These are phyloP conservation scores for Escallonia herrerae DNA, from an alignment of 129 eudicot species.

Conservation along the genomic window DNA sequence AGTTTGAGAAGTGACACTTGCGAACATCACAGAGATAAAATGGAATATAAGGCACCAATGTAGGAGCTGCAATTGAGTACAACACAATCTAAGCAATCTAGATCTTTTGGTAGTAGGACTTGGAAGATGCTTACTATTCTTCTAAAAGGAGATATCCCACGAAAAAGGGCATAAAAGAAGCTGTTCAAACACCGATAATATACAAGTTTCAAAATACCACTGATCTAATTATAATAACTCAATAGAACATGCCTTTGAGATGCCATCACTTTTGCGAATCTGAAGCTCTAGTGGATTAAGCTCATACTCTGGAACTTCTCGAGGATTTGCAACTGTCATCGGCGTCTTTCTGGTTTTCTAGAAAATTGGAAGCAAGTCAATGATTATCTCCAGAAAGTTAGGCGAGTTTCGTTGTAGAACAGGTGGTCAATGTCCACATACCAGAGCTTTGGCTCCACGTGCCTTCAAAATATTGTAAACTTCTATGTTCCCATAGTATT, in stretches of 20 bases:
- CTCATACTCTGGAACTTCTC: slow-evolving; percentile 95
- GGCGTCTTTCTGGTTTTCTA: slow-evolving; percentile 94
- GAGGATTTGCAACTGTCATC: slow-evolving; percentile 90
- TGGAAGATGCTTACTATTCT: no score
- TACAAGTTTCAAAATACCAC: not conserved
- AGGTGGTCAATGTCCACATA: slow-evolving; percentile 21
- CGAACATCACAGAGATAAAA: no score
- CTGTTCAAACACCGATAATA: not conserved
- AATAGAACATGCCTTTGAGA: slow-evolving; percentile 56
- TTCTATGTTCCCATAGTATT: slow-evolving; percentile 76
- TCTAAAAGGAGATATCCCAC: no score
- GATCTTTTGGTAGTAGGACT: no score
- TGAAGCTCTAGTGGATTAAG: slow-evolving; percentile 92
- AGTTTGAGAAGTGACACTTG: no score
- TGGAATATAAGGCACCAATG: no score
- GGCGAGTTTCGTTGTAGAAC: not conserved
- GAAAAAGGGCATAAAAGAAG: no score
- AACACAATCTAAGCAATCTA: no score
- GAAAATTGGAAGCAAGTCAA: slow-evolving; percentile 11
- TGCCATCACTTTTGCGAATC: slow-evolving; percentile 85
- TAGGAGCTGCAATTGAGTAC: no score
- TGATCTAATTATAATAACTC: not conserved
- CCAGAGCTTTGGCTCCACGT: slow-evolving; percentile 89
- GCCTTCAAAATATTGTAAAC: slow-evolving; percentile 85
- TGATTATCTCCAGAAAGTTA: slow-evolving; percentile 3